Percentiles rank a stretch among this genome's conserved stretches.
Conservation (phyloP, 108 stramenopile genomes). For the Bacterosira constricta region DNA sequence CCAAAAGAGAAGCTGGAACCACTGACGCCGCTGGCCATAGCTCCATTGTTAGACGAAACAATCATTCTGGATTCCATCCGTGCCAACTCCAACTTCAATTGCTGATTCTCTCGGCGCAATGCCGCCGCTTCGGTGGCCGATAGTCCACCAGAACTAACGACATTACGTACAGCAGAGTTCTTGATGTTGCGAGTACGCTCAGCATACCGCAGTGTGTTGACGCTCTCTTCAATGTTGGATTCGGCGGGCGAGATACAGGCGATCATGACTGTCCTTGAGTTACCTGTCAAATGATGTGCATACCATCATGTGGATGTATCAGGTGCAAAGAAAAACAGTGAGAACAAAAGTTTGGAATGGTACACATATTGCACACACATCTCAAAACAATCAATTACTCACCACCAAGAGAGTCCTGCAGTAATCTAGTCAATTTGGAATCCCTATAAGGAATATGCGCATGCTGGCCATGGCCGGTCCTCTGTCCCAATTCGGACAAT, state of each 20-base stretch:
- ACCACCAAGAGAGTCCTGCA: slow-evolving; percentile 2
- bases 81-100: slow-evolving; percentile 62
- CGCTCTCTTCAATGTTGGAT: slow-evolving; percentile 79
- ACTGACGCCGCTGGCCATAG: not conserved
- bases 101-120: slow-evolving; percentile 72
- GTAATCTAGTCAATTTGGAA: slow-evolving; percentile 66
- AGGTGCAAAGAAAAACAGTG: not conserved
- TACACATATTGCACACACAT: no score
- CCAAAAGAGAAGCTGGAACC: not conserved
- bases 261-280: slow-evolving; percentile 79
- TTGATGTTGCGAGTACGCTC: slow-evolving; percentile 86
- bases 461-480: slow-evolving; percentile 2
- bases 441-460: slow-evolving; percentile 91
- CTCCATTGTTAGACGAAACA: not conserved
- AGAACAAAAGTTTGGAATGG: no score
- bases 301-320: not conserved
- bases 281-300: slow-evolving; percentile 62
- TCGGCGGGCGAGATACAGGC: slow-evolving; percentile 80
- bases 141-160: slow-evolving; percentile 63
- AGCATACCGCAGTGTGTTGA: slow-evolving; percentile 92
- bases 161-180: slow-evolving; percentile 83
- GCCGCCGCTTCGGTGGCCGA: slow-evolving; percentile 72
- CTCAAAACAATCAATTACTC: not conserved
- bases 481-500: slow-evolving; percentile 47
- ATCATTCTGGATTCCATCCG: slow-evolving; percentile 44